These are phyloP conservation scores for Apiotrichum akiyoshidainum DNA, from an alignment of 1,284 basidiomycete genomes.

Conservation along the genomic window DNA sequence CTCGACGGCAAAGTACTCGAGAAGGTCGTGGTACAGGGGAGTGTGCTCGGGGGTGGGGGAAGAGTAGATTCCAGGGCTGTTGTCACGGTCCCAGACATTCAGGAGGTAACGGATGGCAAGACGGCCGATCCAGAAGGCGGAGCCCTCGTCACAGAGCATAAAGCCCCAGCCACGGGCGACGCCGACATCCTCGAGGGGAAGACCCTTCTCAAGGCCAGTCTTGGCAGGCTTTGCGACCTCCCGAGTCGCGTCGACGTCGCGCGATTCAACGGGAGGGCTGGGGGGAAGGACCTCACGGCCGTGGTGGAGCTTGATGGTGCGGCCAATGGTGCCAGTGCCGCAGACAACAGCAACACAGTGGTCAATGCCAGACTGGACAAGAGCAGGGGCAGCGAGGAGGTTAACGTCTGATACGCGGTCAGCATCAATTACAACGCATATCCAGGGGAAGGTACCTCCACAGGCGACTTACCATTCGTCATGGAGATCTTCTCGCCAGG, in stretches of 20 bases:
- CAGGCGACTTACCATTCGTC: constrained; percentile 35
- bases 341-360: constrained; percentile 41
- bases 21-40: constrained; percentile 37
- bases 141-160: constrained; percentile 46
- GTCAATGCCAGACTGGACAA: constrained; percentile 27
- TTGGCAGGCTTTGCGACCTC: background rate
- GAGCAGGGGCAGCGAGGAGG: constrained; percentile 43
- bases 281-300: constrained; percentile 11
- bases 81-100: constrained; percentile 30
- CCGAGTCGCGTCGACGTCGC: background rate
- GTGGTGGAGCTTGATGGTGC: constrained; percentile 30
- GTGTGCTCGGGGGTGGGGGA: constrained; percentile 19
- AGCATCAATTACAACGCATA: constrained; percentile 2
- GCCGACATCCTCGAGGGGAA: constrained; percentile 40
- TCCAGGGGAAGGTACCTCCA: no score
- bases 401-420: constrained; percentile 34
- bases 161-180: constrained; percentile 43
- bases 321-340: constrained; percentile 43
- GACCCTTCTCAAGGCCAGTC: constrained; percentile 6
- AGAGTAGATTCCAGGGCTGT: constrained; percentile 29
- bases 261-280: constrained; percentile 11
- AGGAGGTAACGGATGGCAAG: constrained; percentile 39
- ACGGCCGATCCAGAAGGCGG: constrained; percentile 44
- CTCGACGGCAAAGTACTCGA: constrained; percentile 35
- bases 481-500: constrained; percentile 25